Evolutionary conservation across 352 stramenopile species (phyloP).

Genomic region (Albugo candida): DNA sequence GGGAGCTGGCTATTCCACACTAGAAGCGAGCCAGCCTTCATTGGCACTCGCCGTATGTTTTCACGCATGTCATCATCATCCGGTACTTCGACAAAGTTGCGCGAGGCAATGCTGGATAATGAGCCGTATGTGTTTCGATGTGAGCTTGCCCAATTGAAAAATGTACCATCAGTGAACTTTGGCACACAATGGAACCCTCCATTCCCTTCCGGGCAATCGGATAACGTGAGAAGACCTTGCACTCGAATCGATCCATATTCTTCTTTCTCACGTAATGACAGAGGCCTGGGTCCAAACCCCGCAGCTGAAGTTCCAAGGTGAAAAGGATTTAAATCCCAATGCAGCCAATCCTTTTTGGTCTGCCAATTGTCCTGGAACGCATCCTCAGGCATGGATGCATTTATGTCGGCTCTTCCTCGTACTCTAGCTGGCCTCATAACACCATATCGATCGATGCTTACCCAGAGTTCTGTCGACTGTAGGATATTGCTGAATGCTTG

Average conservation of each 20-base stretch:
- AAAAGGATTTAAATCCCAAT: conserved; percentile 31
- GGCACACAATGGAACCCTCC: conserved; percentile 30
- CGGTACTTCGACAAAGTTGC: conserved; percentile 27
- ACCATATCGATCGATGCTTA: conserved; percentile 28
- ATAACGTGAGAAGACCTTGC: conserved; percentile 20
- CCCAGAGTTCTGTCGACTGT: conserved; percentile 15
- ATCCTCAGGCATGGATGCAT: conserved; percentile 7
- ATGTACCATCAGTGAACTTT: conserved; percentile 20
- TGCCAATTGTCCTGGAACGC: conserved; percentile 16
- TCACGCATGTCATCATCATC: conserved; percentile 18
- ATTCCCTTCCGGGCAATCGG: conserved; percentile 20
- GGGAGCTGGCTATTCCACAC: conserved; percentile 29
- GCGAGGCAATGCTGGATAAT: conserved; percentile 12
- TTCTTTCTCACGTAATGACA: conserved; percentile 4
- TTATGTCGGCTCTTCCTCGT: background rate
- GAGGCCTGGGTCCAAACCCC: conserved; percentile 14
- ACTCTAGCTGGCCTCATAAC: conserved; percentile 20
- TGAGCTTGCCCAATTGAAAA: conserved; percentile 20
- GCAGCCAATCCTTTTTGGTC: conserved; percentile 30
- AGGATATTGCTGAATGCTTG: conserved; percentile 18
- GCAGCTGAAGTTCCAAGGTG: conserved; percentile 25
- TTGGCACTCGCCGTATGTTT: conserved; percentile 17
- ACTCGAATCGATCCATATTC: conserved; percentile 24
- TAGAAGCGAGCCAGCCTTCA: conserved; percentile 22
- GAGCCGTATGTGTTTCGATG: conserved; percentile 17